Evolutionary conservation across 2,329 filamentous ascomycete genomes (phyloP), one percentile per base, ranked within the genome.

Genomic region (Exophiala mesophila): DNA sequence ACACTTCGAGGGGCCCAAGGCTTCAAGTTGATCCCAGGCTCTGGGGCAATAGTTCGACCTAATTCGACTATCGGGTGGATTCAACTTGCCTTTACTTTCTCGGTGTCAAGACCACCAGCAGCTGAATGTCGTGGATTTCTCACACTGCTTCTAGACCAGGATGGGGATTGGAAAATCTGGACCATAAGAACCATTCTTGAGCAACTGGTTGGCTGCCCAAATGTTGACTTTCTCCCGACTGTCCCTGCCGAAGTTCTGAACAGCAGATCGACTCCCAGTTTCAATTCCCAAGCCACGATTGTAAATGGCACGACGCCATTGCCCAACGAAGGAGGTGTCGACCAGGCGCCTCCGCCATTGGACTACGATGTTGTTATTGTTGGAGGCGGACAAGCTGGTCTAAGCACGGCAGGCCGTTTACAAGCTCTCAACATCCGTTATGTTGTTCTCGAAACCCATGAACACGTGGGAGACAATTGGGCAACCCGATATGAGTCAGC

Each of bases 391-490:
- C 69, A 72, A 49, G 63, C 63, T 18, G 70, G 71, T 1, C 57
- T 73, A 1, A 62, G 63, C 17, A 57, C 60, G 3, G 68, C 65
- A 13, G 70, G 67, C 8, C 61, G 70, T 2, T 53, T 71, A 9
- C 60, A 70, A 49, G 65, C 69, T 34, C 55, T 73, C 4, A 62
- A 63, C 2, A 47, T 71, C 4, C 60, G 60, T 1, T 63, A 67
- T 24, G 54, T 73, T 5, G 59, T 72, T n/a, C 58, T 73, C 26
- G 70, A 73, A 30, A 59, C 61, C 17, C 66, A 69, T 24, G 55
- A 57, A n/a, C 52, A 61, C 1, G 60, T 73, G 4, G 70, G 70
- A 2, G 68, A 71, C 41, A 69, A 66, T 35, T 73, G 70, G 70
- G 56, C 58, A 2, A 61, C 64, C 28, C 59, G 71, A 35, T 73